Conservation (phyloP, 2,329 filamentous ascomycete species). For the Hypoxylon sp. region DNA sequence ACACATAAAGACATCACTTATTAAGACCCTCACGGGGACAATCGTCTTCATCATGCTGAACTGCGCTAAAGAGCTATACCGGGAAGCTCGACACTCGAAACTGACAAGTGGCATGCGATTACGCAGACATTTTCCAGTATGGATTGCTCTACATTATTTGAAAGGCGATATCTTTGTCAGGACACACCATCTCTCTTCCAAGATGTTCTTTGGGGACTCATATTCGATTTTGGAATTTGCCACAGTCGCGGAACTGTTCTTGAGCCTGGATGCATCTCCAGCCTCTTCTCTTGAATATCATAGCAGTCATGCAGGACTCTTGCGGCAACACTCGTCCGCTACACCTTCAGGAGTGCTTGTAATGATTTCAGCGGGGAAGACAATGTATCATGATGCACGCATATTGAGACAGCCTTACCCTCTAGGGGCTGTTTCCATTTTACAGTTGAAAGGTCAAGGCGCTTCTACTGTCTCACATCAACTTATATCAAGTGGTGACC, state of each 20-base stretch:
- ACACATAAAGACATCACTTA: constrained; percentile 20
- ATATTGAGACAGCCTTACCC: constrained; percentile 13
- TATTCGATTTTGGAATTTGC: constrained; percentile 1
- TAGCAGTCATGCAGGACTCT: not conserved
- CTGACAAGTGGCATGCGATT: not conserved
- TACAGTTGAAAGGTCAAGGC: not conserved
- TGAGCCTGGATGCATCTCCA: constrained; percentile 5
- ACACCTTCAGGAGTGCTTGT: constrained; percentile 21
- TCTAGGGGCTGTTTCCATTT: constrained; percentile 7
- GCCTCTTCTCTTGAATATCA: not conserved
- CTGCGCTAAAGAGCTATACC: constrained; percentile 33
- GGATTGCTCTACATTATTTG: constrained; percentile 22
- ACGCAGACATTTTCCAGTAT: constrained; percentile 25
- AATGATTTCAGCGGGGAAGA: constrained; percentile 25
- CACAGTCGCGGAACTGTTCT: not conserved
- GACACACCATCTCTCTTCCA: constrained; percentile 25
- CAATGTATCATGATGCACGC: not conserved
- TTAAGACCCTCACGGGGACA: not conserved
- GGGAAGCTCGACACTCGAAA: not conserved
- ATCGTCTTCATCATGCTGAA: constrained; percentile 34
- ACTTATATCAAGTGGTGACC: constrained; percentile 27
- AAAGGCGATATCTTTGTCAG: constrained; percentile 14
- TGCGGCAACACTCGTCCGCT: not conserved
- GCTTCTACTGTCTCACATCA: constrained; percentile 28
- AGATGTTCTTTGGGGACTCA: constrained; percentile 14